Evolutionary conservation across 108 stramenopile species (phyloP).

Genomic region (Epithemia pelagica): DNA sequence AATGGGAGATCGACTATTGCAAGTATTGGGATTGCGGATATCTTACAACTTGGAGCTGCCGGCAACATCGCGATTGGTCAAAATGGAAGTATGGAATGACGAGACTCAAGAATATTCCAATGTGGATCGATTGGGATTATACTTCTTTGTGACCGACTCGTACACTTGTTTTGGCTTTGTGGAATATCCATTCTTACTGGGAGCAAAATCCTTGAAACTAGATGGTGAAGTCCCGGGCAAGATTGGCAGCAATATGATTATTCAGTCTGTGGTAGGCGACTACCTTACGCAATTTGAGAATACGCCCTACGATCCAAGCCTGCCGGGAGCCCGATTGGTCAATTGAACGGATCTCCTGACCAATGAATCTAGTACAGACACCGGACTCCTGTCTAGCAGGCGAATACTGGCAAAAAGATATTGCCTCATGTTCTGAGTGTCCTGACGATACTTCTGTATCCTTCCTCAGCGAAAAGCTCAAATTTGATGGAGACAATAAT

Average conservation of each 20-base stretch:
- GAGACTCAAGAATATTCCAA: constrained; percentile 21
- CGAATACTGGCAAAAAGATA: too few relatives aligned
- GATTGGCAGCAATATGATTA: constrained; percentile 8
- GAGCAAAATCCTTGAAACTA: constrained; percentile 21
- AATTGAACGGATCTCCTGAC: constrained; percentile 22
- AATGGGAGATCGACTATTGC: constrained; percentile 31
- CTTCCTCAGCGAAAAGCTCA: too few relatives aligned
- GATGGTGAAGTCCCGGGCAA: constrained; percentile 23
- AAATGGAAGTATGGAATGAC: constrained; percentile 24
- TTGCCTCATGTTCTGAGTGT: too few relatives aligned
- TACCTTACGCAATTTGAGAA: constrained; percentile 16
- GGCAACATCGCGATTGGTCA: constrained; percentile 9
- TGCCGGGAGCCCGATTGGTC: constrained; percentile 21
- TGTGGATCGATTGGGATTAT: constrained; percentile 33
- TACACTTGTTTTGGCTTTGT: constrained; percentile 30
- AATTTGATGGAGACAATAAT: too few relatives aligned
- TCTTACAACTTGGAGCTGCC: constrained; percentile 31
- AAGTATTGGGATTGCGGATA: constrained; percentile 39
- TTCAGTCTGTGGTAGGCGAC: constrained; percentile 24
- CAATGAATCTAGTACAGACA: constrained; percentile 23
- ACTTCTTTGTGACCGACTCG: constrained; percentile 38
- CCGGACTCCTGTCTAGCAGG: too few relatives aligned
- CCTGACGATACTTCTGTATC: too few relatives aligned
- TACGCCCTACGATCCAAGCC: constrained; percentile 19
- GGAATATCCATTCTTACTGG: constrained; percentile 26